Evolutionary conservation across 2,329 filamentous ascomycete species (phyloP).

Genomic region (Sphaerulina musiva): DNA sequence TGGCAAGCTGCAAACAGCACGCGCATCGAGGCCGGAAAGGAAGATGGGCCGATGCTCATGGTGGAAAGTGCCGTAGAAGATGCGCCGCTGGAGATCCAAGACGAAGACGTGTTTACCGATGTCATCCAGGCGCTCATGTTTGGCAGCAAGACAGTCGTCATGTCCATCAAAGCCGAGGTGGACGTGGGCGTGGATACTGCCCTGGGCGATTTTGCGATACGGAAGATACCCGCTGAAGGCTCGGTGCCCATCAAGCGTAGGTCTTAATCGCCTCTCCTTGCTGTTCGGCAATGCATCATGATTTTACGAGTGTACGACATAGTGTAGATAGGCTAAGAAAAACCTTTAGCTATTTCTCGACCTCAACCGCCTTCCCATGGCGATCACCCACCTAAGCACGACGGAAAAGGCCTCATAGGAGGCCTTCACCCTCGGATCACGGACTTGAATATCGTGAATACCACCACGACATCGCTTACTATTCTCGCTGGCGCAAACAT

Average conservation of each 20-base stretch:
- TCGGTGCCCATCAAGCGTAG: slow-evolving; percentile 88
- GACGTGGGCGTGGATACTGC: slow-evolving; percentile 77
- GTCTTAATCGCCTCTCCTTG: slow-evolving; percentile 41
- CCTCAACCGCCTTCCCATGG: slow-evolving; percentile 10
- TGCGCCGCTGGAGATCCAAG: slow-evolving; percentile 74
- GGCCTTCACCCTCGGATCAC: slow-evolving; percentile 57
- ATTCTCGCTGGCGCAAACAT: slow-evolving; percentile 70
- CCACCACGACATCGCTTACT: slow-evolving; percentile 62
- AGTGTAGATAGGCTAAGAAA: slow-evolving; percentile 26
- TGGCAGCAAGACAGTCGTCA: slow-evolving; percentile 58
- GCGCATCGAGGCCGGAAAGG: slow-evolving; percentile 50
- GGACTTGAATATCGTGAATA: slow-evolving; percentile 65
- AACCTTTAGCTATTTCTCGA: slow-evolving; percentile 19
- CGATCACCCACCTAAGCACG: slow-evolving; percentile 11
- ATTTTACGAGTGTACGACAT: slow-evolving; percentile 6
- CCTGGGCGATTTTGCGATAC: slow-evolving; percentile 72
- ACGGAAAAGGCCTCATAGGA: slow-evolving; percentile 11
- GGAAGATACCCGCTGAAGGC: slow-evolving; percentile 75
- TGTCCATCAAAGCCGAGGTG: slow-evolving; percentile 72
- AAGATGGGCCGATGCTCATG: slow-evolving; percentile 57
- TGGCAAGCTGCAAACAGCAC: slow-evolving; percentile 84
- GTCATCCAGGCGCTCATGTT: slow-evolving; percentile 78
- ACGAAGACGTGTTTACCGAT: slow-evolving; percentile 70
- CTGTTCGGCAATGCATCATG: slow-evolving; percentile 9
- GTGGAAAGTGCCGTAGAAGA: slow-evolving; percentile 72